phyloP scores from a whole-genome alignment of 176 grass and related monocot genomes.

The Aegilops umbellulata region DNA sequence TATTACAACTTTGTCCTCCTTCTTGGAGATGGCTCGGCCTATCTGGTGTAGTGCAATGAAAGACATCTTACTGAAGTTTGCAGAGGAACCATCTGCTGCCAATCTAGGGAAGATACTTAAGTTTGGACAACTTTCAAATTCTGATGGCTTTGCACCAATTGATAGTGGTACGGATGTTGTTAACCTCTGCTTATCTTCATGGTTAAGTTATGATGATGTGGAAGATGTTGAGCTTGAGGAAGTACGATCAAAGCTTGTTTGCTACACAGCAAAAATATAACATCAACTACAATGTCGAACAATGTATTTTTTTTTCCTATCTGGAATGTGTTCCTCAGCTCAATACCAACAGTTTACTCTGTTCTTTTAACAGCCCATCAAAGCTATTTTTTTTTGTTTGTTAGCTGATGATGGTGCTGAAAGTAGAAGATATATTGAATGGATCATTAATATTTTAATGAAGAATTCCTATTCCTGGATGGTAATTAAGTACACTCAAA shows the following conservation, averaged over 20 bases:
- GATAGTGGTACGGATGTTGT: slow-evolving; percentile 47
- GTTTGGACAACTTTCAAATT: slow-evolving; percentile 49
- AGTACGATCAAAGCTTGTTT: slow-evolving; percentile 55
- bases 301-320: slow-evolving; percentile 30
- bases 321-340: slow-evolving; percentile 27
- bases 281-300: slow-evolving; percentile 2
- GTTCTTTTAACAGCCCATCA: neutral
- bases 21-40: slow-evolving; percentile 75
- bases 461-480: neutral
- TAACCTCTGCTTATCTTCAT: slow-evolving; percentile 66
- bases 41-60: slow-evolving; percentile 82
- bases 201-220: slow-evolving; percentile 65
- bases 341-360: neutral
- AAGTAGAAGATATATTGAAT: slow-evolving; percentile 17
- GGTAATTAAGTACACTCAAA: neutral
- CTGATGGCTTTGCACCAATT: slow-evolving; percentile 15
- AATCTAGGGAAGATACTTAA: slow-evolving; percentile 65
- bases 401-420: slow-evolving; percentile 9
- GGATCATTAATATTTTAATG: neutral
- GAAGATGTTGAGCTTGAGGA: slow-evolving; percentile 60
- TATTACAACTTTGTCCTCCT: slow-evolving; percentile 50
- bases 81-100: slow-evolving; percentile 58
- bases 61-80: slow-evolving; percentile 64
- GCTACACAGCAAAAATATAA: slow-evolving; percentile 35
- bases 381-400: slow-evolving; percentile 10